Base-by-base conservation (phyloP, 2,329 filamentous ascomycete genomes). In the Orbilia brochopaga region DNA sequence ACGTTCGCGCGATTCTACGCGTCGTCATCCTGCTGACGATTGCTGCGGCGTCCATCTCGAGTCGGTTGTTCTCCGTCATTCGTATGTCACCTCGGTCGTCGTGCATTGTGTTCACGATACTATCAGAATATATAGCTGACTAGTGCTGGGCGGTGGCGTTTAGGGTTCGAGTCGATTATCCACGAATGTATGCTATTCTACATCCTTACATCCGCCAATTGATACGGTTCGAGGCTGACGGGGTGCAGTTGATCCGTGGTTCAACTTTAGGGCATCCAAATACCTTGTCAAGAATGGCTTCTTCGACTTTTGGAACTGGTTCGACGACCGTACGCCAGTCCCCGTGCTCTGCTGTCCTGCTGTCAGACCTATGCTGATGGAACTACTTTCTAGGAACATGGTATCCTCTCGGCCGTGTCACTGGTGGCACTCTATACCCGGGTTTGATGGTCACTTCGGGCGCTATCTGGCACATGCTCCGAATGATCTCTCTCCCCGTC, bases 301-400 rank as follows among this genome's bases (percentile, higher is more conserved):
- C 83, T 95, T 96, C 81, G 92, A 90, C 81, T 99, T 99, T 80
- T 99, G 94, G 94, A 93, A 99, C 81, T 99, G 94, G 94, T 99
- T 99, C 79, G 94, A 99, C 81, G 94, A 99, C 84, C 88, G 94
- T 88, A 83, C 74, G 86, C 79, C 32, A 37, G 30, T 50, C 42
- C 3, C 21, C 32, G 3, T 10, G 2, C 27, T 59, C 51, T 63
- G 10, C 11, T 30, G 13, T 42, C 35, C 59, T 21, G 37, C 40
- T 65, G 13, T 5, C 2, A 19, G 13, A 30, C 15, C 21, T 21
- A 48, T 24, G 62, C 74, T 61, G 54, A 67, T 56, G 73, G 64
- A 56, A 74, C 70, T 32, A 8, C 27, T 8, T 32, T 32, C 42
- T 73, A 88, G 87, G 86, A 83, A 99, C 94, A 87, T 99, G 94